These are phyloP conservation scores for Colletotrichum lindemuthianum DNA, from an alignment of 2,329 filamentous ascomycete species.

Conservation along the genomic window DNA sequence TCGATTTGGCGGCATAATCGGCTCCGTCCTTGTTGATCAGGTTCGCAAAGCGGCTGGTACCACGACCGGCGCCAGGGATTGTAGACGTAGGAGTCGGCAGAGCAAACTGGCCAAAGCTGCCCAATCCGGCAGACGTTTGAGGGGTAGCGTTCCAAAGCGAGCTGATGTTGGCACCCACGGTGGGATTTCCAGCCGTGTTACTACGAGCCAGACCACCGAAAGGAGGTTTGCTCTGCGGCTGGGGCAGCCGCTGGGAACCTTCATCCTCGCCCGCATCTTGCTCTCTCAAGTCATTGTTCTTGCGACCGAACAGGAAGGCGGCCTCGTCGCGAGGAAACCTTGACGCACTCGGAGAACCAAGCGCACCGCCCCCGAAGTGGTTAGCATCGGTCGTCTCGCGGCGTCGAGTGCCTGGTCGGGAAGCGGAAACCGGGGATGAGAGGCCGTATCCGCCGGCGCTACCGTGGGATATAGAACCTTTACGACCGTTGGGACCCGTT, in stretches of 20 bases:
- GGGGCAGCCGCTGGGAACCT: conserved; percentile 32
- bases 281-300: conserved; percentile 64
- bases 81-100: conserved; percentile 64
- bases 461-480: conserved; percentile 82
- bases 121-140: conserved; percentile 66
- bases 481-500: conserved; percentile 73
- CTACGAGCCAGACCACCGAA: conserved; percentile 63
- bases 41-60: conserved; percentile 87
- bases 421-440: conserved; percentile 76
- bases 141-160: conserved; percentile 55
- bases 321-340: conserved; percentile 72
- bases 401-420: conserved; percentile 80
- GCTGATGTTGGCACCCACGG: conserved; percentile 51
- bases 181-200: conserved; percentile 61
- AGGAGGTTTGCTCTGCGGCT: conserved; percentile 45
- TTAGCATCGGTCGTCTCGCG: conserved; percentile 82
- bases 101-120: conserved; percentile 92
- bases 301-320: conserved; percentile 67
- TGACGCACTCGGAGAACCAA: conserved; percentile 69
- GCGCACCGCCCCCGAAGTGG: conserved; percentile 62
- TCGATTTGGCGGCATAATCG: conserved; percentile 67
- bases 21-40: conserved; percentile 81
- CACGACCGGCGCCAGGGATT: conserved; percentile 71
- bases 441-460: conserved; percentile 72
- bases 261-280: conserved; percentile 56